phyloP scores from a whole-genome alignment of 2,329 filamentous ascomycete genomes.

The Bipolaris bicolor region DNA sequence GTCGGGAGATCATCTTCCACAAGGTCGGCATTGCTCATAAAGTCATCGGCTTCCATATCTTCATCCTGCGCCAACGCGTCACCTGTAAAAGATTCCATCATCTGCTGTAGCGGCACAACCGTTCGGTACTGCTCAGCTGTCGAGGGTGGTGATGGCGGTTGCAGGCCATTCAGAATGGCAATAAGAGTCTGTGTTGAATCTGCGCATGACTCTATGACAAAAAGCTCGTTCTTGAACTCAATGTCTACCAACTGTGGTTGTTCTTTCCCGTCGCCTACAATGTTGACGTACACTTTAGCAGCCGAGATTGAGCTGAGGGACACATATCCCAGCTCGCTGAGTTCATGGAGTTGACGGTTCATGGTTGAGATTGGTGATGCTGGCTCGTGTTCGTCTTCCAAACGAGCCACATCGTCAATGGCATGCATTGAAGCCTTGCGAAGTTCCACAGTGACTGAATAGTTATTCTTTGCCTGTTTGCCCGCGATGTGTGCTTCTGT shows the following conservation, averaged over 20 bases:
- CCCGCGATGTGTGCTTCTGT: slow-evolving; percentile 78
- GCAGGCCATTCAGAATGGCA: slow-evolving; percentile 75
- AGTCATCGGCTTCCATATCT: slow-evolving; percentile 59
- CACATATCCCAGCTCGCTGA: slow-evolving; percentile 75
- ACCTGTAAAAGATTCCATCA: slow-evolving; percentile 87
- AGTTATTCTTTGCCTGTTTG: slow-evolving; percentile 68
- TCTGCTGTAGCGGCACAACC: slow-evolving; percentile 82
- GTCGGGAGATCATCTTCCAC: slow-evolving; percentile 51
- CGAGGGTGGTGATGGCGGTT: slow-evolving; percentile 81
- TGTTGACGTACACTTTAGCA: slow-evolving; percentile 70
- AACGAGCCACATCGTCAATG: slow-evolving; percentile 72
- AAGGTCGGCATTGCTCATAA: slow-evolving; percentile 49
- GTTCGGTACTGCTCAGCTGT: slow-evolving; percentile 87
- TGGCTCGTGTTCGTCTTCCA: slow-evolving; percentile 36
- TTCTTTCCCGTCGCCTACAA: slow-evolving; percentile 62
- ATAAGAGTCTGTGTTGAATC: slow-evolving; percentile 96
- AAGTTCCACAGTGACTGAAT: slow-evolving; percentile 70
- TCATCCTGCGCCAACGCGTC: slow-evolving; percentile 74
- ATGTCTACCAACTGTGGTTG: slow-evolving; percentile 74
- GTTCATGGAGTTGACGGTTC: slow-evolving; percentile 55
- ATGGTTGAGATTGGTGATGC: slow-evolving; percentile 23
- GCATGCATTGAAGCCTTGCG: slow-evolving; percentile 83
- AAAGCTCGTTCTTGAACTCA: slow-evolving; percentile 81
- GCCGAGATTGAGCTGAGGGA: slow-evolving; percentile 87
- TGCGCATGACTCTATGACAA: slow-evolving; percentile 93